Percentiles rank a stretch among this genome's conserved stretches.
Conservation (phyloP, 2,329 filamentous ascomycete genomes). For the Aspergillus thermomutatus region DNA sequence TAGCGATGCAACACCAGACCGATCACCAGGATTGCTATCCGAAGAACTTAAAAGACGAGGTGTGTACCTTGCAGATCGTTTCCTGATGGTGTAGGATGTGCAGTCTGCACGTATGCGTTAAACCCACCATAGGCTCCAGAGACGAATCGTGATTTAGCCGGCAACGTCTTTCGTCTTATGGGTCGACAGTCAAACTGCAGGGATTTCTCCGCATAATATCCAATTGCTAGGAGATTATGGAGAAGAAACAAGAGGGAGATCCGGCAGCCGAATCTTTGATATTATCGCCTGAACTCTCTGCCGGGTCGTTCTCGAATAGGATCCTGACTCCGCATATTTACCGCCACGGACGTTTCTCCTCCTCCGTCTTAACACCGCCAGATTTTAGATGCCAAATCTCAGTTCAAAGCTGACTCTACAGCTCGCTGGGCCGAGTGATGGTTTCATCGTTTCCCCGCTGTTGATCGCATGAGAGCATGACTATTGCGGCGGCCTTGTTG, state of each 20-base stretch:
- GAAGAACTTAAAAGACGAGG: neutral
- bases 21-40: neutral
- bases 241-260: neutral
- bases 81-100: neutral
- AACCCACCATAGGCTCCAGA: neutral
- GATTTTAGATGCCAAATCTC: neutral
- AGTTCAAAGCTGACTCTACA: neutral
- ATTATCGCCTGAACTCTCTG: neutral
- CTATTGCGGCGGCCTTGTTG: neutral
- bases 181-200: neutral
- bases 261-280: neutral
- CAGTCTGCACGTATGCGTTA: neutral
- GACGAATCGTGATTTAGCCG: conserved; percentile 5
- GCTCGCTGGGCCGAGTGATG: neutral
- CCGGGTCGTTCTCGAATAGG: neutral
- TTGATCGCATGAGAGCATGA: neutral
- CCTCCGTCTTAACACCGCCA: too few species aligned
- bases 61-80: conserved; percentile 4
- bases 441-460: neutral
- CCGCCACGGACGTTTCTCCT: too few species aligned
- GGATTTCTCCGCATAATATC: neutral
- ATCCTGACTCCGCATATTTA: too few species aligned
- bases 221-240: neutral
- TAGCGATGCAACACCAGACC: neutral
- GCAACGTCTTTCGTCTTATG: neutral